Conservation (phyloP, 805 yeast genomes). For the Lipomyces chichibuensis region DNA sequence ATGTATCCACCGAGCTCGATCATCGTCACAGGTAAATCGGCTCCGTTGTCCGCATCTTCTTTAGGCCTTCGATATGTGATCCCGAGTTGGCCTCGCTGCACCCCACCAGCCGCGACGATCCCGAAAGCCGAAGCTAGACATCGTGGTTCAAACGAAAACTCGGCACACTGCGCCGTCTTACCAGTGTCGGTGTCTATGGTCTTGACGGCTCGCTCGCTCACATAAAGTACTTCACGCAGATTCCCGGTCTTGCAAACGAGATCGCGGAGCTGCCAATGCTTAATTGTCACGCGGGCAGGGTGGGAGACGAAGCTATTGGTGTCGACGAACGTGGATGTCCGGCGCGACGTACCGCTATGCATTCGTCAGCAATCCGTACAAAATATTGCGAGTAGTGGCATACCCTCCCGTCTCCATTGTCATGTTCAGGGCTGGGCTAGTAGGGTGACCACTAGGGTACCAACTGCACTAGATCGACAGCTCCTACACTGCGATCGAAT, state of each 20-base stretch:
- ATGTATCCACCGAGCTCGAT: constrained; percentile 76
- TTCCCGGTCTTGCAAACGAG: constrained; percentile 56
- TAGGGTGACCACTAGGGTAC: not conserved
- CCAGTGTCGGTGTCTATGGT: constrained; percentile 49
- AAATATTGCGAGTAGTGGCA: not conserved
- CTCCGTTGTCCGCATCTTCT: constrained; percentile 1
- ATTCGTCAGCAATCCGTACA: not conserved
- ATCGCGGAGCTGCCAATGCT: constrained; percentile 84
- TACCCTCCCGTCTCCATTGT: constrained; percentile 21
- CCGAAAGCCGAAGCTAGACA: constrained; percentile 66
- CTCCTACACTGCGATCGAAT: not conserved
- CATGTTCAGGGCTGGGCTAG: constrained; percentile 8
- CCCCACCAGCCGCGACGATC: constrained; percentile 57
- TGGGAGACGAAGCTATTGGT: constrained; percentile 17
- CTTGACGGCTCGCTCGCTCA: constrained; percentile 58
- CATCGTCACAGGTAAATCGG: constrained; percentile 43
- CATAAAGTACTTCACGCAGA: constrained; percentile 57
- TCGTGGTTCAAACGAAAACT: constrained; percentile 67
- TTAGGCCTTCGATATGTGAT: constrained; percentile 53
- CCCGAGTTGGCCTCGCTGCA: constrained; percentile 67
- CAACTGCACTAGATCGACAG: not conserved
- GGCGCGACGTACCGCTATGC: constrained; percentile 17
- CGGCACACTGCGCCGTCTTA: constrained; percentile 48
- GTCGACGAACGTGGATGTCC: constrained; percentile 30
- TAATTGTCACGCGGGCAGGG: constrained; percentile 41